Evolutionary conservation across 495 filamentous ascomycete genomes (phyloP), one percentile per base, ranked within the genome.

Genomic region (Cenococcum geophilum): DNA sequence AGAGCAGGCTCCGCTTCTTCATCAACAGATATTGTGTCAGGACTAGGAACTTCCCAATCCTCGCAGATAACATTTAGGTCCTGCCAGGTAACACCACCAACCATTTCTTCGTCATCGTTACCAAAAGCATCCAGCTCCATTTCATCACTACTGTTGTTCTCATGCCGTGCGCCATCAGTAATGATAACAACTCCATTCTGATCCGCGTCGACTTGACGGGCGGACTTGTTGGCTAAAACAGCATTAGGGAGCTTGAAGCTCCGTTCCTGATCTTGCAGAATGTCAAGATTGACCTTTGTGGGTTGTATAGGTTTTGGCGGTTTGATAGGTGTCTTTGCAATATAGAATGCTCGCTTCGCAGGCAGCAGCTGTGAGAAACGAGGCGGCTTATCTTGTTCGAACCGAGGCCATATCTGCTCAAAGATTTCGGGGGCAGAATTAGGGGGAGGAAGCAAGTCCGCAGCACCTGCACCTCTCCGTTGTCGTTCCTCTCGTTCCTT

Each of bases 201-300:
- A 54, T 88, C 83, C 1, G 79, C 76, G 34, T 88, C 84, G 16
- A 43, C 34, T 35, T 69, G 61, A 12, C 76, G 71, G 14, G 76
- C 71, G 42, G 77, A 76, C 69, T 88, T 85, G 57, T 74, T 73
- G 0, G 77, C 73, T 21, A 82, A 77, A 1, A 55, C 36, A 3
- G 65, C 27, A 8, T 81, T 83, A 4, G 80, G 78, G 1, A 91
- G 81, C 42, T 80, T 83, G 71, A 98, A 98, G 10, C 79, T 74
- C 61, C 87, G 86, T 63, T 91, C 86, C 65, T 93, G 86, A 67
- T 97, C 93, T 50, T 79, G 78, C 4, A 85, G 83, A 11, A 97
- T 74, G 59, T 97, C 93, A 5, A 97, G 75, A 59, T 84, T 89
- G 51, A 95, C 78, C 72, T 97, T 99, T 12, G 87, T 91, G 0